These are phyloP conservation scores for Aspergillus luchuensis DNA, from an alignment of 2,329 filamentous ascomycete genomes.

Conservation along the genomic window DNA sequence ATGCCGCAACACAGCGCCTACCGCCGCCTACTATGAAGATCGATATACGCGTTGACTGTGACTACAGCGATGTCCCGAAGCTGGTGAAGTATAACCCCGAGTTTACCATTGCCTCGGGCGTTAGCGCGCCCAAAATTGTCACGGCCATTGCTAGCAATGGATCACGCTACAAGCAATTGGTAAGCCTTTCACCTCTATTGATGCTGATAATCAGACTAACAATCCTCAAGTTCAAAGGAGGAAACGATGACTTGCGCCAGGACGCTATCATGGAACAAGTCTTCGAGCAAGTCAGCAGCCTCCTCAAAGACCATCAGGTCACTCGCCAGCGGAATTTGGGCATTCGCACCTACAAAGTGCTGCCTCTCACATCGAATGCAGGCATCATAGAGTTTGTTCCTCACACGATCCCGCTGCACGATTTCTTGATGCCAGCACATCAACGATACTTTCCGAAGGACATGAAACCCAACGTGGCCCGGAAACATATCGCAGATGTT, in stretches of 20 bases:
- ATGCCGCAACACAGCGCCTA: constrained; percentile 66
- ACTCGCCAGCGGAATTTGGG: constrained; percentile 86
- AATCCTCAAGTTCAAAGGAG: constrained; percentile 72
- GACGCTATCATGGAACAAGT: constrained; percentile 99
- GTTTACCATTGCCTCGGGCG: constrained; percentile 83
- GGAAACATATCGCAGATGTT: constrained; percentile 75
- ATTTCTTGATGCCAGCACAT: constrained; percentile 90
- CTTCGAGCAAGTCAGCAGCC: constrained; percentile 89
- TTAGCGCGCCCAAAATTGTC: constrained; percentile 92
- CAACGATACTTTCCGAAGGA: constrained; percentile 83
- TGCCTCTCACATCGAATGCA: constrained; percentile 79
- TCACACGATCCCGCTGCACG: constrained; percentile 87
- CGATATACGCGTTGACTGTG: constrained; percentile 67
- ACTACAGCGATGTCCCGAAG: constrained; percentile 77
- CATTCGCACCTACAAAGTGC: constrained; percentile 95
- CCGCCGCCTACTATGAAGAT: constrained; percentile 90
- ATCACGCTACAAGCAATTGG: constrained; percentile 78
- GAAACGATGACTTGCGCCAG: constrained; percentile 92
- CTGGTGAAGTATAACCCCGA: constrained; percentile 71
- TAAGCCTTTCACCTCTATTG: constrained; percentile 38
- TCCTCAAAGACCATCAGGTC: constrained; percentile 80
- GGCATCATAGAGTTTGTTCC: constrained; percentile 97
- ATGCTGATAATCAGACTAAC: constrained; percentile 12
- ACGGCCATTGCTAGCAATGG: constrained; percentile 80
- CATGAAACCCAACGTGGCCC: constrained; percentile 72